phyloP scores from a whole-genome alignment of 2,329 filamentous ascomycete species.

The Ceratocystis albifundus region DNA sequence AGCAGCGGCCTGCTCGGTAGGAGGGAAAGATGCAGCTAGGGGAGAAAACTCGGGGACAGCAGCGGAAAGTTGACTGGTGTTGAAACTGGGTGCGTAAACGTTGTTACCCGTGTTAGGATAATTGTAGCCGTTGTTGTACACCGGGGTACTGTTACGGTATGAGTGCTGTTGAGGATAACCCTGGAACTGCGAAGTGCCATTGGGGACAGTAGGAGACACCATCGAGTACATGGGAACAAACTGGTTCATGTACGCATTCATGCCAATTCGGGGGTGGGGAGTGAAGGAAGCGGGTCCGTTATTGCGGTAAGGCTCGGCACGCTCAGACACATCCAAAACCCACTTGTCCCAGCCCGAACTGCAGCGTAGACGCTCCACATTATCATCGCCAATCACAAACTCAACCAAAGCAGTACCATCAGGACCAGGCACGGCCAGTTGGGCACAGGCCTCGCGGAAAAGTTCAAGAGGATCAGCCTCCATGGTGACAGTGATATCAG shows the following conservation, averaged over 20 bases:
- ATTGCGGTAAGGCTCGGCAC: conserved; percentile 62
- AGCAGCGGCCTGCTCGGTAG: neutral
- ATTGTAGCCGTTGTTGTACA: conserved; percentile 27
- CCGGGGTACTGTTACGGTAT: conserved; percentile 25
- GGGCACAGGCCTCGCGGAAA: conserved; percentile 35
- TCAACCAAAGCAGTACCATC: conserved; percentile 61
- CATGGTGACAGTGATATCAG: conserved; percentile 40
- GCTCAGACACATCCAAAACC: conserved; percentile 58
- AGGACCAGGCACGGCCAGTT: conserved; percentile 52
- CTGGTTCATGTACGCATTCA: conserved; percentile 24
- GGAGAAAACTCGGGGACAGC: conserved; percentile 35
- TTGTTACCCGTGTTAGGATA: conserved; percentile 20
- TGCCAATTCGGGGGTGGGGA: conserved; percentile 26
- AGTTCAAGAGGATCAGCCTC: conserved; percentile 22
- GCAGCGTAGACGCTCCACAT: conserved; percentile 64
- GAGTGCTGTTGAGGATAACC: conserved; percentile 28
- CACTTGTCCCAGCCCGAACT: conserved; percentile 69
- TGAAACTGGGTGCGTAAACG: conserved; percentile 24
- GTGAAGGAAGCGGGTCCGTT: conserved; percentile 46
- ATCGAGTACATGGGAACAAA: conserved; percentile 18
- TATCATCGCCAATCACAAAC: conserved; percentile 61
- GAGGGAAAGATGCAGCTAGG: conserved; percentile 2
- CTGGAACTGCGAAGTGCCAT: conserved; percentile 18
- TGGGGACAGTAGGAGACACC: conserved; percentile 17
- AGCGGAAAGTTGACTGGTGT: conserved; percentile 31